Evolutionary conservation across 2,329 filamentous ascomycete species (phyloP).

Genomic region (Epichloe brachyelytri): DNA sequence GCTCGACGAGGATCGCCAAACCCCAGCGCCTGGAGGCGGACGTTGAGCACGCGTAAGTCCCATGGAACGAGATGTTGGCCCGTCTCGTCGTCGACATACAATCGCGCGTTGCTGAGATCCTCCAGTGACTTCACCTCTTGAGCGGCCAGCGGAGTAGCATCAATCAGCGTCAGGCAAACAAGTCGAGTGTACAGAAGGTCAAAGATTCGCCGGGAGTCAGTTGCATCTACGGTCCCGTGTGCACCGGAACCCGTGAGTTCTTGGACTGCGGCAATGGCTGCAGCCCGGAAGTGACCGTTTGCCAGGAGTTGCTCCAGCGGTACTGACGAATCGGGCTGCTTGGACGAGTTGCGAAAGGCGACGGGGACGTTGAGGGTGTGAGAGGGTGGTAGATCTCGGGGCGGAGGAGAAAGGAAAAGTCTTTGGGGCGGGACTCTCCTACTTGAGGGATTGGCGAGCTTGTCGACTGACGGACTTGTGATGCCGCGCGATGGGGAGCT

Average conservation of each 20-base stretch:
- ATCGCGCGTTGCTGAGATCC: slow-evolving; percentile 42
- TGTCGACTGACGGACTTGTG: slow-evolving; percentile 7
- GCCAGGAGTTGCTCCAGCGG: slow-evolving; percentile 56
- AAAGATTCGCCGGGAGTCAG: slow-evolving; percentile 57
- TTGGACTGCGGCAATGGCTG: slow-evolving; percentile 55
- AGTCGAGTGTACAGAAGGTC: slow-evolving; percentile 68
- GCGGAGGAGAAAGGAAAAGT: slow-evolving; percentile 69
- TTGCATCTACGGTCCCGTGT: slow-evolving; percentile 31
- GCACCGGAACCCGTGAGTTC: slow-evolving; percentile 40
- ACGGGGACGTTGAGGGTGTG: slow-evolving; percentile 46
- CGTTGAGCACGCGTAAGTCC: slow-evolving; percentile 69
- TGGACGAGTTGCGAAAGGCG: slow-evolving; percentile 56
- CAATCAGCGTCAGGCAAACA: slow-evolving; percentile 68
- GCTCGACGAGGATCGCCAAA: slow-evolving; percentile 74
- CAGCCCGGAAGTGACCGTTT: slow-evolving; percentile 66
- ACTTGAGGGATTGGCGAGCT: slow-evolving; percentile 17
- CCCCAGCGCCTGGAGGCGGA: slow-evolving; percentile 73
- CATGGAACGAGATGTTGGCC: slow-evolving; percentile 66
- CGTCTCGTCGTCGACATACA: slow-evolving; percentile 41
- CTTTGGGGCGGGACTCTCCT: slow-evolving; percentile 33
- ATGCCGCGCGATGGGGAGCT: slow-evolving; percentile 11
- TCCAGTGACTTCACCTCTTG: slow-evolving; percentile 54
- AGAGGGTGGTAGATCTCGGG: slow-evolving; percentile 76
- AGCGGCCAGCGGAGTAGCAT: slow-evolving; percentile 54
- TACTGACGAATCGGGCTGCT: slow-evolving; percentile 49